Evolutionary conservation across 2,329 filamentous ascomycete genomes (phyloP).

Genomic region (Diaporthe citrichinensis): DNA sequence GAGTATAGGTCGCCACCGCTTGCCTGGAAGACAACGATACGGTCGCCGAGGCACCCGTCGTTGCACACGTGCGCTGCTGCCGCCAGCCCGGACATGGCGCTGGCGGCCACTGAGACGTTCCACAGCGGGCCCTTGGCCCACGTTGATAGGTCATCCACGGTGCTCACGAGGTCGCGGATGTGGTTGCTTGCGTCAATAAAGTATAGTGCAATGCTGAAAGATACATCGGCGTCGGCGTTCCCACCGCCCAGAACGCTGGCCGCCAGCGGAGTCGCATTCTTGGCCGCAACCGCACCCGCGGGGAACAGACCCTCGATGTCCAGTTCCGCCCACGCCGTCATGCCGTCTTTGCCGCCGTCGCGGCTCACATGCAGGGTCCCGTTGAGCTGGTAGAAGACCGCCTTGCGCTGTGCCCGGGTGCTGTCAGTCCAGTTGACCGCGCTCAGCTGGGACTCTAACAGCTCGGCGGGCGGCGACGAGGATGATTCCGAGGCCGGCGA

Average conservation of each 20-base stretch:
- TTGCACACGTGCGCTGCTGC: not conserved
- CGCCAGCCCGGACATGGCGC: not conserved
- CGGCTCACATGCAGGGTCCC: not conserved
- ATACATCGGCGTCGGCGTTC: not conserved
- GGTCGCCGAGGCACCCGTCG: not conserved
- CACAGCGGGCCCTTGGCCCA: constrained; percentile 11
- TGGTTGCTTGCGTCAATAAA: not conserved
- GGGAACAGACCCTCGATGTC: not conserved
- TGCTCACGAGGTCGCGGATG: not conserved
- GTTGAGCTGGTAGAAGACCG: not conserved
- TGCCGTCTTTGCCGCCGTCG: not conserved
- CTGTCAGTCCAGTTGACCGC: constrained; percentile 28
- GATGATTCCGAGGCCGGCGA: not conserved
- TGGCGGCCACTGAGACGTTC: not conserved
- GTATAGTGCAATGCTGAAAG: not conserved
- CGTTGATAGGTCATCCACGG: not conserved
- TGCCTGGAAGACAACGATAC: not conserved
- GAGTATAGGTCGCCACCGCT: not conserved
- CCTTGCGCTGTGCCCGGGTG: not conserved
- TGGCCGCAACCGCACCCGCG: not conserved
- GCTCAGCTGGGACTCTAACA: not conserved
- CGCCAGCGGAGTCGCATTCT: constrained; percentile 1
- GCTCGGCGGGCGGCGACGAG: not conserved
- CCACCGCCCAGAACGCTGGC: not conserved
- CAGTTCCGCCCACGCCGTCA: not conserved